phyloP scores from a whole-genome alignment of 2,329 filamentous ascomycete species.

The Penicillium glabrum region DNA sequence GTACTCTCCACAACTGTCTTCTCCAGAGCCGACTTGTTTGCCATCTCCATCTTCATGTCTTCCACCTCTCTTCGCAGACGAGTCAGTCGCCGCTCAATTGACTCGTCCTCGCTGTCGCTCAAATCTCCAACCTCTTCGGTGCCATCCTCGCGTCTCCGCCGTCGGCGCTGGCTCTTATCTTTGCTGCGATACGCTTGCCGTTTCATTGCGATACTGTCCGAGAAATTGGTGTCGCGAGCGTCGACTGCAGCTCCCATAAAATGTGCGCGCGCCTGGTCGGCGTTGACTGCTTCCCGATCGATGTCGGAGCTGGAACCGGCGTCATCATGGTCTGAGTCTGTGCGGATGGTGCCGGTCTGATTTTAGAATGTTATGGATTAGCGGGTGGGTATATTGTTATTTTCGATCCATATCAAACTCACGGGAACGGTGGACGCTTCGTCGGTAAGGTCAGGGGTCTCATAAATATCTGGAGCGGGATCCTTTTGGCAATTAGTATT shows the following conservation, averaged over 20 bases:
- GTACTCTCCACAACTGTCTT: slow-evolving; percentile 40
- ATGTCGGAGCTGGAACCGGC: slow-evolving; percentile 58
- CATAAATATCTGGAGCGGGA: slow-evolving; percentile 91
- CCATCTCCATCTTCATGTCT: slow-evolving; percentile 61
- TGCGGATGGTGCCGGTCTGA: slow-evolving; percentile 55
- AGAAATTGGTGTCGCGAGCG: slow-evolving; percentile 79
- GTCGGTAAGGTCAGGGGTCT: slow-evolving; percentile 89
- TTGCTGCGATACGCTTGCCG: slow-evolving; percentile 80
- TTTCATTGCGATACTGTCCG: slow-evolving; percentile 80
- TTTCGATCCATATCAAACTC: slow-evolving; percentile 33
- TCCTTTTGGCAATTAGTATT: slow-evolving; percentile 56
- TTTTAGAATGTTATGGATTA: slow-evolving; percentile 49
- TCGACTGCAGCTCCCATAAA: slow-evolving; percentile 78
- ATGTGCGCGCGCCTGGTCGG: slow-evolving; percentile 74
- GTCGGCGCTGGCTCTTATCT: slow-evolving; percentile 54
- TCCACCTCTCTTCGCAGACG: slow-evolving; percentile 80
- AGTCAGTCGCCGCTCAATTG: slow-evolving; percentile 74
- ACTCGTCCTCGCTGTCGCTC: slow-evolving; percentile 78
- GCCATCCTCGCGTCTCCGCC: slow-evolving; percentile 48
- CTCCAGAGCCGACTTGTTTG: slow-evolving; percentile 51
- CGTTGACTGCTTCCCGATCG: slow-evolving; percentile 72
- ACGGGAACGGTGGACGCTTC: slow-evolving; percentile 84
- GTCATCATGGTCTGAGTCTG: slow-evolving; percentile 62
- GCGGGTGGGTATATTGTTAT: slow-evolving; percentile 25
- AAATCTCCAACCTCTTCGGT: slow-evolving; percentile 69